A percentile compares a stretch with the other conserved stretches of the same genome.
These are phyloP conservation scores for Raffaelea albimanens DNA, from an alignment of 2,329 filamentous ascomycete species.

Conservation along the genomic window DNA sequence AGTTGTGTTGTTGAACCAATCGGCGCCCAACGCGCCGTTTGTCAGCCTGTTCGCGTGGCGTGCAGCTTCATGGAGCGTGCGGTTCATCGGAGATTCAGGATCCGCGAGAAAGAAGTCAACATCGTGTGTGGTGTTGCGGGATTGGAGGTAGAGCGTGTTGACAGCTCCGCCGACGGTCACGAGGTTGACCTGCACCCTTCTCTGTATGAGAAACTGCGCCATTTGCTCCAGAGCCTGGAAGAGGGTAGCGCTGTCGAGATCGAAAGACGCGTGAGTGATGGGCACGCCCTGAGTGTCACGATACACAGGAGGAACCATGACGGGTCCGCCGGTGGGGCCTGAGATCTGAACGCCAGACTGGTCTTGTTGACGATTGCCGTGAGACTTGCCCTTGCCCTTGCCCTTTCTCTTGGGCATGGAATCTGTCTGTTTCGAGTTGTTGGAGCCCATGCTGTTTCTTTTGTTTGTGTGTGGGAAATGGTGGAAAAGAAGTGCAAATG, in stretches of 20 bases:
- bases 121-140: not conserved
- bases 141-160: not conserved
- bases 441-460: too few species aligned
- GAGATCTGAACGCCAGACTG: too few species aligned
- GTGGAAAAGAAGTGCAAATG: too few species aligned
- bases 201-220: not conserved
- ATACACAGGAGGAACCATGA: too few species aligned
- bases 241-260: not conserved
- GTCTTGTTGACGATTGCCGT: too few species aligned
- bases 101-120: slow-evolving; percentile 1
- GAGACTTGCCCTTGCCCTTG: too few species aligned
- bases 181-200: not conserved
- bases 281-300: too few species aligned
- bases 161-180: slow-evolving; percentile 1
- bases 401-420: too few species aligned
- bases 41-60: not conserved
- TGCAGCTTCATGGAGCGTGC: not conserved
- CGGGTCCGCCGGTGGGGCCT: too few species aligned
- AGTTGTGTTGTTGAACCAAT: not conserved
- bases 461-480: too few species aligned
- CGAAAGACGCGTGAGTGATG: too few species aligned
- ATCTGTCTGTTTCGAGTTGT: too few species aligned
- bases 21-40: not conserved
- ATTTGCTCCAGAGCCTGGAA: not conserved
- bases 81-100: not conserved